Evolutionary conservation across 352 stramenopile genomes (phyloP), one percentile per base, ranked within the genome.

Genomic region (Peronospora farinosa): DNA sequence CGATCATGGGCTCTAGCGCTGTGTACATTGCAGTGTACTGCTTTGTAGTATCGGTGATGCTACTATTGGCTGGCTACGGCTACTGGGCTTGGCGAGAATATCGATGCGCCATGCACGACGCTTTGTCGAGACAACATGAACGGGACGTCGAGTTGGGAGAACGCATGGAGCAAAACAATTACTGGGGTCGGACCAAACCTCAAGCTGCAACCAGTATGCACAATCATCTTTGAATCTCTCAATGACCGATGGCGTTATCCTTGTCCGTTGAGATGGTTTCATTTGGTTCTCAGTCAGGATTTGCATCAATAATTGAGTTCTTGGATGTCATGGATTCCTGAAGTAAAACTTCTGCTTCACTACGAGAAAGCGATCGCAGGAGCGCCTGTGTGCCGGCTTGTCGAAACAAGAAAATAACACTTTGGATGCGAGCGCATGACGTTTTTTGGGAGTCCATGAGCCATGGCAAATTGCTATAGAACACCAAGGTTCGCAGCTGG

Each of bases 21-120:
- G n/a, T n/a, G n/a, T n/a, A n/a, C n/a, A n/a, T n/a, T n/a, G n/a
- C n/a, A n/a, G n/a, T 7, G n/a, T 72, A 72, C 40, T 68, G 59
- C 54, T 33, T 72, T 13, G 38, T 63, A n/a, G 33, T 72, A 32
- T 42, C 65, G 12, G 59, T 40, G n/a, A 60, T 68, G 59, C 39
- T 72, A n/a, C 16, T 58, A 17, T 51, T 62, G 23, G 47, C 44
- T 5, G 40, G 52, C 3, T 63, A 65, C 31, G 42, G 54, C 28
- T 68, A 63, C 51, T 64, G 47, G 46, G 40, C 51, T 11, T 72
- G 59, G 59, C 45, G 36, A 23, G 46, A 42, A 5, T 72, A 69
- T 30, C 63, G 54, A 17, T 47, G 17, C 17, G 44, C 59, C 31
- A 60, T 72, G 54, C 55, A 25, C 1, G 51, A 65, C 9, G 63